Conservation (phyloP, 352 stramenopile genomes). For the Globisporangium radiosum region DNA sequence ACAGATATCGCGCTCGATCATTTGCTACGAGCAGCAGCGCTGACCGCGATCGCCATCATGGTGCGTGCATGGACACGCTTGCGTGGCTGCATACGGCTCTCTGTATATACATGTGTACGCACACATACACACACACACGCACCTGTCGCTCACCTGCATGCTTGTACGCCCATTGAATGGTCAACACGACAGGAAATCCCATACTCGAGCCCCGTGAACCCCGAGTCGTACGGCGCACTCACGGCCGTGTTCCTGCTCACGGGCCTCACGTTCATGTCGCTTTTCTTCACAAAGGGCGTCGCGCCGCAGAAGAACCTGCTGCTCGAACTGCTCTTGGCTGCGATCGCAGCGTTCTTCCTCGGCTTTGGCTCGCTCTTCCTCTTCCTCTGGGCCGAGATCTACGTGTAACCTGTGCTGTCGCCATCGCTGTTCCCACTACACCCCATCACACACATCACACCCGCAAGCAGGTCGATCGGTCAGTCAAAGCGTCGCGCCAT, state of each 20-base stretch:
- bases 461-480: not conserved
- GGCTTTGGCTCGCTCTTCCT: constrained; percentile 82
- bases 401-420: constrained; percentile 42
- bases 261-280: constrained; percentile 72
- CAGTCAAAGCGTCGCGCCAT: too few species aligned
- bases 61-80: not conserved
- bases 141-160: not conserved
- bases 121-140: not conserved
- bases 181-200: constrained; percentile 53
- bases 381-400: constrained; percentile 86
- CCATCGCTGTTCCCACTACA: too few species aligned
- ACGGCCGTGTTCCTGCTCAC: constrained; percentile 47
- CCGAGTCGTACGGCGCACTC: constrained; percentile 62
- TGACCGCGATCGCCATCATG: not conserved
- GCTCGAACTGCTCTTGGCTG: constrained; percentile 56
- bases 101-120: not conserved
- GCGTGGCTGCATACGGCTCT: not conserved
- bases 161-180: not conserved
- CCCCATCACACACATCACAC: not conserved
- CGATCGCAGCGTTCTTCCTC: constrained; percentile 65
- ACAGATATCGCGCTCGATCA: not conserved
- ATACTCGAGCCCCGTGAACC: constrained; percentile 73
- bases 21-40: not conserved
- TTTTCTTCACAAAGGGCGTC: constrained; percentile 79
- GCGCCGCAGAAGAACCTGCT: constrained; percentile 72